phyloP scores from a whole-genome alignment of 768 basidiomycete species.

The Cubamyces lactineus region DNA sequence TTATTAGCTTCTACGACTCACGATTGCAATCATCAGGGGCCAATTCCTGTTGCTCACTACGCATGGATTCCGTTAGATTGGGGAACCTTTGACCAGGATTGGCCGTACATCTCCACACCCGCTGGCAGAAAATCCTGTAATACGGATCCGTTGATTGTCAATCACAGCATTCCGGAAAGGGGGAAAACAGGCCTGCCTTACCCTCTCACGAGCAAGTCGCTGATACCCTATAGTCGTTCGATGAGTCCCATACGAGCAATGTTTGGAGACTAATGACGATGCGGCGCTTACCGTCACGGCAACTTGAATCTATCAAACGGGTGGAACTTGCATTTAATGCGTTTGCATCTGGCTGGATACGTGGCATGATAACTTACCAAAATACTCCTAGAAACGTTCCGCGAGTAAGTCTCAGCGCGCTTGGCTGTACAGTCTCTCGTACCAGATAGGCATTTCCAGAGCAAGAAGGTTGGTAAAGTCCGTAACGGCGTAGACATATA shows the following conservation, averaged over 20 bases:
- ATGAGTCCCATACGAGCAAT: not conserved
- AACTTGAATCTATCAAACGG: slow-evolving; percentile 6
- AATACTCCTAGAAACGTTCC: slow-evolving; percentile 24
- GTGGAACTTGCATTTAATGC: not conserved
- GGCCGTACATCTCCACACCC: slow-evolving; percentile 29
- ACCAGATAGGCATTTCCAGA: slow-evolving; percentile 27
- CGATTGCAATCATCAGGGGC: slow-evolving; percentile 24
- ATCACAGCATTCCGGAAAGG: not conserved
- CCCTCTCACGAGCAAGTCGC: slow-evolving; percentile 31
- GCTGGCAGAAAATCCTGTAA: slow-evolving; percentile 30
- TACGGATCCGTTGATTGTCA: not conserved
- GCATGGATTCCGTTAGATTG: not conserved
- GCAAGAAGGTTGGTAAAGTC: slow-evolving; percentile 29
- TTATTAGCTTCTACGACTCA: slow-evolving; percentile 14
- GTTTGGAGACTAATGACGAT: not conserved
- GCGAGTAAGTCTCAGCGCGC: no score
- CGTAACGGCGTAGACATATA: slow-evolving; percentile 32
- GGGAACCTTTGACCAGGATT: slow-evolving; percentile 13
- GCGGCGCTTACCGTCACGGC: slow-evolving; percentile 18
- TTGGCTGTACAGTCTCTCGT: not conserved
- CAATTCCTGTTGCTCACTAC: slow-evolving; percentile 30
- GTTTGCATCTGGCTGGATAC: not conserved
- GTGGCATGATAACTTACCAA: slow-evolving; percentile 16
- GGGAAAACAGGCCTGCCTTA: slow-evolving; percentile 1
- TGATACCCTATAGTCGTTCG: slow-evolving; percentile 24